Evolutionary conservation across 2,329 filamentous ascomycete species (phyloP).

Genomic region (Hysterium pulicare): DNA sequence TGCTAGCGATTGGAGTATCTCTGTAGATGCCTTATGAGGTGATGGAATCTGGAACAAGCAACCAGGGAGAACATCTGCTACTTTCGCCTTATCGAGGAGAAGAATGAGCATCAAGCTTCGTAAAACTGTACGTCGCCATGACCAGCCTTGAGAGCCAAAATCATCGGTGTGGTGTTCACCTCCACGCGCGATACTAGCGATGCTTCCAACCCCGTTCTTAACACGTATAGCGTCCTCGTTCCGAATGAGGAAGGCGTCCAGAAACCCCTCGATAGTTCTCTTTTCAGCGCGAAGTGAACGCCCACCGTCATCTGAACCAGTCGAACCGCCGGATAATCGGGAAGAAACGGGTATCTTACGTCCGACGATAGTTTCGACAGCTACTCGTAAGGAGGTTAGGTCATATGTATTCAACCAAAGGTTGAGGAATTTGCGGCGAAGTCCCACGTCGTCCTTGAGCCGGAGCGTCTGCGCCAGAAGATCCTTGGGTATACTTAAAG

Average conservation of each 20-base stretch:
- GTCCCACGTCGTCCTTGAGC: constrained; percentile 55
- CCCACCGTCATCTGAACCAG: constrained; percentile 31
- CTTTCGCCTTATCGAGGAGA: constrained; percentile 56
- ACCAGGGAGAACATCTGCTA: constrained; percentile 29
- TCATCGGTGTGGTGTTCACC: constrained; percentile 30
- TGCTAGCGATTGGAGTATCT: constrained; percentile 51
- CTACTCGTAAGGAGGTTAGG: constrained; percentile 47
- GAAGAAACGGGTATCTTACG: constrained; percentile 43
- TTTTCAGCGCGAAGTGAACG: constrained; percentile 35
- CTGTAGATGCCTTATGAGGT: constrained; percentile 53
- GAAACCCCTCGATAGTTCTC: constrained; percentile 49
- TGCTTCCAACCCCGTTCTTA: constrained; percentile 36
- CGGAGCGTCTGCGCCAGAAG: constrained; percentile 44
- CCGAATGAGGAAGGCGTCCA: constrained; percentile 56
- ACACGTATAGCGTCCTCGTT: constrained; percentile 53
- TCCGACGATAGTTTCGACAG: constrained; percentile 59
- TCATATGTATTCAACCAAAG: constrained; percentile 60
- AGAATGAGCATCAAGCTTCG: constrained; percentile 59
- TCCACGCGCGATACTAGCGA: constrained; percentile 36
- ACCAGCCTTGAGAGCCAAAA: constrained; percentile 44
- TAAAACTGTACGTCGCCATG: constrained; percentile 55
- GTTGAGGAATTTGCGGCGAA: constrained; percentile 55
- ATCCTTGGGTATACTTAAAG: constrained; percentile 55
- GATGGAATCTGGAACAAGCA: constrained; percentile 54
- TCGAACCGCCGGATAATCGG: constrained; percentile 35